A percentile compares a stretch with the other conserved stretches of the same genome.
These are phyloP conservation scores for Citrullus amarus DNA, from an alignment of 306 rosid genomes.

Conservation along the genomic window DNA sequence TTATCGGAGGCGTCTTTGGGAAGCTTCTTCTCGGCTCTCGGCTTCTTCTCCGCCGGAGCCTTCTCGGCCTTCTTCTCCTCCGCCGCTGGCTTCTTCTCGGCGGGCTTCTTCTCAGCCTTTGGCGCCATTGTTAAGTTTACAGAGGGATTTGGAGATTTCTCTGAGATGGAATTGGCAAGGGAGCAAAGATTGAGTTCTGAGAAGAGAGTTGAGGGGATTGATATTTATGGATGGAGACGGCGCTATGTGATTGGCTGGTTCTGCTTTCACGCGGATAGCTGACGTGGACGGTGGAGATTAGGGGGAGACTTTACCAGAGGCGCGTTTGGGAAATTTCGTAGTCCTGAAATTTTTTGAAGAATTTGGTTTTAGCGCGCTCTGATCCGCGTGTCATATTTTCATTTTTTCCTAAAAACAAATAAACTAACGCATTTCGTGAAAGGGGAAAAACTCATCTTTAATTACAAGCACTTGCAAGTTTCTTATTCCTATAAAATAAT, in stretches of 20 bases:
- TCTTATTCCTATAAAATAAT: too few relatives aligned
- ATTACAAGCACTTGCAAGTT: too few relatives aligned
- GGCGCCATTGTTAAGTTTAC: conserved; percentile 3
- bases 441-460: too few relatives aligned
- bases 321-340: neutral
- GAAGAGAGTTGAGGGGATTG: neutral
- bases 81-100: conserved; percentile 39
- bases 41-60: conserved; percentile 53
- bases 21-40: conserved; percentile 42
- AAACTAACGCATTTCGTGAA: too few relatives aligned
- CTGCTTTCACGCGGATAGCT: neutral
- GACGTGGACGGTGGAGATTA: neutral
- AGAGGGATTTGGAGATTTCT: neutral
- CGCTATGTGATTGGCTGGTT: neutral
- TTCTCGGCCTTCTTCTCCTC: conserved; percentile 36
- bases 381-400: neutral
- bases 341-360: neutral
- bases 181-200: neutral
- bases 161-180: too few relatives aligned
- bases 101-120: conserved; percentile 42
- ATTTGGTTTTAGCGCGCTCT: neutral
- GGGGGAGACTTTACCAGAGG: neutral
- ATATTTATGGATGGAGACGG: neutral
- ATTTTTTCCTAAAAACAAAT: too few relatives aligned
- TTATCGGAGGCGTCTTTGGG: conserved; percentile 31